These are phyloP conservation scores for Stemphylium vesicarium DNA, from an alignment of 2,329 filamentous ascomycete genomes.

Conservation along the genomic window DNA sequence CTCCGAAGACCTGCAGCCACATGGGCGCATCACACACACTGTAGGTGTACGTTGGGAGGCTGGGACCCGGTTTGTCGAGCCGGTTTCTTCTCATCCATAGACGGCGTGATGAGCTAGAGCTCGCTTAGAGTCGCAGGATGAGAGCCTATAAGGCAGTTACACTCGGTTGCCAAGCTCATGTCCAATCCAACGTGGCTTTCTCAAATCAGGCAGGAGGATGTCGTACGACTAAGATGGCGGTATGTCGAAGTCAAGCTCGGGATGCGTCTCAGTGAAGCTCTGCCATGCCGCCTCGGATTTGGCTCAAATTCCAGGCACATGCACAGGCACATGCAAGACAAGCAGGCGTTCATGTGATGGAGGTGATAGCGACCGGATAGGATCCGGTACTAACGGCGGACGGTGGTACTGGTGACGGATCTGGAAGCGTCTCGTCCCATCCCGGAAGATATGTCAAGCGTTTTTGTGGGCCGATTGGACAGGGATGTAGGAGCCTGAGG, in stretches of 20 bases:
- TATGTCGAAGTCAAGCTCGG: no score
- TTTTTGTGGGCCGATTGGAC: constrained; percentile 19
- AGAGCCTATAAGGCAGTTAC: constrained; percentile 22
- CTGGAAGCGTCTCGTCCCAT: constrained; percentile 26
- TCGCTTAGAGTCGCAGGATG: constrained; percentile 22
- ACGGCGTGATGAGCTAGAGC: constrained; percentile 21
- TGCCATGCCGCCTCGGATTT: neutral
- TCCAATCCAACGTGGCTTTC: constrained; percentile 2
- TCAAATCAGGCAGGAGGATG: neutral
- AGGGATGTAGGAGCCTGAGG: constrained; percentile 25
- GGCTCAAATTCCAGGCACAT: neutral
- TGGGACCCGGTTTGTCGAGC: constrained; percentile 5
- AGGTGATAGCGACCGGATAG: neutral
- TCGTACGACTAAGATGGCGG: neutral
- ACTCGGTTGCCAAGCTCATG: constrained; percentile 15
- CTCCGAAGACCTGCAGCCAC: no score
- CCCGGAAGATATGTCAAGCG: constrained; percentile 25
- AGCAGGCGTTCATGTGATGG: constrained; percentile 5
- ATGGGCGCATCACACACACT: no score
- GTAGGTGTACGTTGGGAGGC: constrained; percentile 10
- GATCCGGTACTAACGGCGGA: constrained; percentile 11
- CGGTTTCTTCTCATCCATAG: constrained; percentile 15
- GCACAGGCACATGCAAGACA: neutral
- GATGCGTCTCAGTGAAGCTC: neutral
- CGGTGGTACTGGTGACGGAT: constrained; percentile 18